These are phyloP conservation scores for Leccinum subtestaceum DNA, from an alignment of 768 basidiomycete species.

Conservation along the genomic window DNA sequence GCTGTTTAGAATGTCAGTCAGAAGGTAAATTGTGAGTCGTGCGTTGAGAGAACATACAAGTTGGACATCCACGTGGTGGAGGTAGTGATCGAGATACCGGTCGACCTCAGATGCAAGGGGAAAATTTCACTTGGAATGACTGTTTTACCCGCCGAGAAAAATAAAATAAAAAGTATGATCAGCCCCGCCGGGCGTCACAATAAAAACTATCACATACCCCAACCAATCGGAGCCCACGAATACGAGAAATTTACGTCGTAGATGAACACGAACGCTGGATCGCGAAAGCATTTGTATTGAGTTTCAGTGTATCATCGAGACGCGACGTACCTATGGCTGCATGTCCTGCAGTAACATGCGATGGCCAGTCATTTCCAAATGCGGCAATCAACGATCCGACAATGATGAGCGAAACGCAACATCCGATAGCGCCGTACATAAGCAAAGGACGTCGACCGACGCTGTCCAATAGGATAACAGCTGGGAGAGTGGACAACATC, in stretches of 20 bases:
- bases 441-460: conserved; percentile 40
- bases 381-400: conserved; percentile 29
- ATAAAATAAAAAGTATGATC: not conserved
- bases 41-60: conserved; percentile 21
- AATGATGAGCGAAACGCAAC: conserved; percentile 26
- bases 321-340: conserved; percentile 28
- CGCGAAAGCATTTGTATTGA: conserved; percentile 10
- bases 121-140: conserved; percentile 42
- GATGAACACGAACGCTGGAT: conserved; percentile 38
- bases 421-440: conserved; percentile 39
- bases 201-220: conserved; percentile 13
- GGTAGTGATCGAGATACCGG: conserved; percentile 41
- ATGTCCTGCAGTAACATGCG: conserved; percentile 27
- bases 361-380: conserved; percentile 30
- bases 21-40: not conserved
- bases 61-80: conserved; percentile 43
- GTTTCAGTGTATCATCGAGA: conserved; percentile 8
- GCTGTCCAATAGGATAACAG: conserved; percentile 36
- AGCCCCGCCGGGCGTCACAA: not conserved
- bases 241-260: conserved; percentile 37
- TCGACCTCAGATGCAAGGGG: conserved; percentile 40
- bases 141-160: conserved; percentile 16
- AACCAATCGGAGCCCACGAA: conserved; percentile 34
- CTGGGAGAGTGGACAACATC: conserved; percentile 36
- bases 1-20: conserved; percentile 11